Conservation (phyloP, 306 rosid genomes). For the Prinsepia uniflora region DNA sequence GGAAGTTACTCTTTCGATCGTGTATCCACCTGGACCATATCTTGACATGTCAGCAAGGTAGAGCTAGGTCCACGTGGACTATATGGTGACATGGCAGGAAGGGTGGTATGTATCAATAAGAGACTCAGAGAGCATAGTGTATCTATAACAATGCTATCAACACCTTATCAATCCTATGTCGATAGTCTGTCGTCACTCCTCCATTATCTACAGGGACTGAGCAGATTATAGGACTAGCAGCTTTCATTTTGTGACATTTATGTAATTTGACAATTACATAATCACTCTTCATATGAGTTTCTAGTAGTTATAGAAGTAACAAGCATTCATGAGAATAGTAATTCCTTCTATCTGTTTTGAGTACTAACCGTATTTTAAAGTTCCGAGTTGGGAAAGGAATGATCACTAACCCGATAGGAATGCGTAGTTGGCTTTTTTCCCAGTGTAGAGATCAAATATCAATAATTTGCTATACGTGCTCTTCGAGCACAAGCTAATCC, state of each 20-base stretch:
- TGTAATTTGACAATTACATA: no score
- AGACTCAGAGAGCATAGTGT: no score
- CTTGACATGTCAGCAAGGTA: neutral
- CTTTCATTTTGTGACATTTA: no score
- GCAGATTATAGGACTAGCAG: no score
- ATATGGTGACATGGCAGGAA: neutral
- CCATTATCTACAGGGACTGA: no score
- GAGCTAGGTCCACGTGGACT: neutral
- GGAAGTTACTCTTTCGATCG: neutral
- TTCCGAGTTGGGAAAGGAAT: neutral
- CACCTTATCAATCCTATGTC: no score
- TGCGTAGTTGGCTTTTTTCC: neutral
- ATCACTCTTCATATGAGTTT: neutral
- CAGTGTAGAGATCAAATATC: neutral
- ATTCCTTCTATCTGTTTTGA: neutral
- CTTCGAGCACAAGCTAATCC: neutral
- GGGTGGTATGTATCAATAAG: no score
- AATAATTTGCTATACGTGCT: neutral
- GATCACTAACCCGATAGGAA: neutral
- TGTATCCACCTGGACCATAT: neutral
- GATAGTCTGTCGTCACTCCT: no score
- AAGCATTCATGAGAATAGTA: no score
- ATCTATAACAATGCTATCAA: no score
- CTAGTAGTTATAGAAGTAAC: neutral
- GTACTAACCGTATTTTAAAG: neutral